phyloP scores from a whole-genome alignment of 2,329 filamentous ascomycete species.

The Juglanconis juglandina region DNA sequence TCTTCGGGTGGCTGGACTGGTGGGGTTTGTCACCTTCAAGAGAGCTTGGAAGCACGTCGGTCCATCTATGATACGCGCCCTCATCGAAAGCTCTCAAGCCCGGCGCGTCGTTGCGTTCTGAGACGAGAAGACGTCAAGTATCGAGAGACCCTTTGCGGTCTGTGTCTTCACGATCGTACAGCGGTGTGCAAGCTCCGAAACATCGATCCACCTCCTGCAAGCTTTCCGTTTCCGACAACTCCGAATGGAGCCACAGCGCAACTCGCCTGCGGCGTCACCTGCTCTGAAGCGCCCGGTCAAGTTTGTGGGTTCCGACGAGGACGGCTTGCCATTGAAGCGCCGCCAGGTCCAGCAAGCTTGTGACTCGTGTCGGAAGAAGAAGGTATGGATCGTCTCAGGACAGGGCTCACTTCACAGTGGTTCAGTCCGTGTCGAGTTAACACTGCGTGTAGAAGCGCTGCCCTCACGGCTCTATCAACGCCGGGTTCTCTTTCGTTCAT shows the following conservation, averaged over 20 bases:
- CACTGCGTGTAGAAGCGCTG: slow-evolving; percentile 20
- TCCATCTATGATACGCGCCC: neutral
- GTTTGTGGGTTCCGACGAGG: slow-evolving; percentile 54
- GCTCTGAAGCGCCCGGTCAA: slow-evolving; percentile 37
- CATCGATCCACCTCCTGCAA: neutral
- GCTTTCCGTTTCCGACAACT: neutral
- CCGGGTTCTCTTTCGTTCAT: neutral
- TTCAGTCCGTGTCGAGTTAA: neutral
- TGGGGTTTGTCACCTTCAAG: neutral
- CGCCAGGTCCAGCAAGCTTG: slow-evolving; percentile 60
- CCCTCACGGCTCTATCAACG: slow-evolving; percentile 26
- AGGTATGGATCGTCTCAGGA: slow-evolving; percentile 34
- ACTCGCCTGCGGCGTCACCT: neutral
- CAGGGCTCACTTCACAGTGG: neutral
- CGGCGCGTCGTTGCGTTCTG: too few relatives aligned
- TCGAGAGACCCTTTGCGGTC: too few relatives aligned
- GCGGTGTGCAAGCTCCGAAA: too few relatives aligned
- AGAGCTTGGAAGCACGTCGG: neutral
- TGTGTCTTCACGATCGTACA: too few relatives aligned
- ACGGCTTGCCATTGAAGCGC: slow-evolving; percentile 54
- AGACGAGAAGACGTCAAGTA: too few relatives aligned
- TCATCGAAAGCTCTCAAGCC: too few relatives aligned
- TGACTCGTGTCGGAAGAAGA: slow-evolving; percentile 50
- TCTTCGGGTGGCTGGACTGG: neutral
- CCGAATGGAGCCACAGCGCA: neutral